Conservation (phyloP, 2,329 filamentous ascomycete genomes). For the Chaetoscypha palmicola region DNA sequence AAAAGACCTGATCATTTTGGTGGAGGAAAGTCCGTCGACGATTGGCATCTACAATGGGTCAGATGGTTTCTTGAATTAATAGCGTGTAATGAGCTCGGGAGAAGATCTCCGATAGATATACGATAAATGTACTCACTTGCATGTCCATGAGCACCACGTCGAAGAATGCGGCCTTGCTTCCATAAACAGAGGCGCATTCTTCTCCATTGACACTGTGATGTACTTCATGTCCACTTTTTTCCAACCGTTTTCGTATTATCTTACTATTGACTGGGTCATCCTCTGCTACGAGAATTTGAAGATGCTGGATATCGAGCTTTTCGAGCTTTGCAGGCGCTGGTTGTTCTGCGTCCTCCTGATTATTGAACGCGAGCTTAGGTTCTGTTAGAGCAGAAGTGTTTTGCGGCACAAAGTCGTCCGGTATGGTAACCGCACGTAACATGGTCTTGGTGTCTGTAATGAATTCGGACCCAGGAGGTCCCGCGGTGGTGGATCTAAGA, state of each 20-base stretch:
- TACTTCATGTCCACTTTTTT: slow-evolving; percentile 68
- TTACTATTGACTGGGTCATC: slow-evolving; percentile 84
- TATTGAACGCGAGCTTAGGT: slow-evolving; percentile 19
- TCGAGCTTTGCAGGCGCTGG: neutral
- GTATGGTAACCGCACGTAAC: slow-evolving; percentile 39
- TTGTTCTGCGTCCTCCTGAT: slow-evolving; percentile 10
- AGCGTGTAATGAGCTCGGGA: too few species aligned
- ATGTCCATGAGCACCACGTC: slow-evolving; percentile 89
- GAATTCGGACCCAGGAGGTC: slow-evolving; percentile 34
- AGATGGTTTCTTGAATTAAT: too few species aligned
- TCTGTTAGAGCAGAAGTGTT: slow-evolving; percentile 2
- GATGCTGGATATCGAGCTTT: slow-evolving; percentile 17
- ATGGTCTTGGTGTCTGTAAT: slow-evolving; percentile 36
- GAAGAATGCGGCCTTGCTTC: slow-evolving; percentile 54
- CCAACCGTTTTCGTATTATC: slow-evolving; percentile 71
- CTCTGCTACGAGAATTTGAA: slow-evolving; percentile 70
- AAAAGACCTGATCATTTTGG: slow-evolving; percentile 72
- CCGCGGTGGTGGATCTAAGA: slow-evolving; percentile 21
- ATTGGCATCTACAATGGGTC: slow-evolving; percentile 90
- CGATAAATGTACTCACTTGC: slow-evolving; percentile 70
- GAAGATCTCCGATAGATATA: too few species aligned
- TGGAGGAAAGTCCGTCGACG: slow-evolving; percentile 73
- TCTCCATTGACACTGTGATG: slow-evolving; percentile 73
- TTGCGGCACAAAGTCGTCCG: slow-evolving; percentile 34
- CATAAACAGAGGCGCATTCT: slow-evolving; percentile 68